phyloP scores from a whole-genome alignment of 2,329 filamentous ascomycete species.

The Cryphonectria radicalis region DNA sequence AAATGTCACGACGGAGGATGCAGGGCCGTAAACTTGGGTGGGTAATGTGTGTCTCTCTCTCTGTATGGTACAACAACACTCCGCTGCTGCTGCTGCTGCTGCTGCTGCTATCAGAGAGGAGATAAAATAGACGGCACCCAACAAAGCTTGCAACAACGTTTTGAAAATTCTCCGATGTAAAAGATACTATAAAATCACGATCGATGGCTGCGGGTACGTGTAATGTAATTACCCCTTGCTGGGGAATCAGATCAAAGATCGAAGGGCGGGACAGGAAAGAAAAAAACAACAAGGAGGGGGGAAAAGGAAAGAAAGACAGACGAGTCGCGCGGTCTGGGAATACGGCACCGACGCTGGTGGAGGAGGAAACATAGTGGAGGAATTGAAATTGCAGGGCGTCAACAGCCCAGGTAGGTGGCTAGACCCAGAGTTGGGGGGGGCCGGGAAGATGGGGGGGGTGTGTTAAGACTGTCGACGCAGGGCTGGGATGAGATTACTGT shows the following conservation, averaged over 20 bases:
- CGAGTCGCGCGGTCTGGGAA: not conserved
- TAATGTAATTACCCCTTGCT: not conserved
- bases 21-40: not conserved
- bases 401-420: conserved; percentile 13
- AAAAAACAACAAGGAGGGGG: not conserved
- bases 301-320: too few species aligned
- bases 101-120: not conserved
- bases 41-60: not conserved
- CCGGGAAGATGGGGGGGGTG: too few species aligned
- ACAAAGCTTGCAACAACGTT: not conserved
- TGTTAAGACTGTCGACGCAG: not conserved
- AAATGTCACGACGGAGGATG: not conserved
- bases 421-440: conserved; percentile 3
- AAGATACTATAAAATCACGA: not conserved
- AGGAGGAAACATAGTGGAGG: conserved; percentile 17
- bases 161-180: not conserved
- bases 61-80: not conserved
- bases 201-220: not conserved
- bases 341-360: conserved; percentile 10
- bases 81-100: too few species aligned
- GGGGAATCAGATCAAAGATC: not conserved
- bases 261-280: not conserved
- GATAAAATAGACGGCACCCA: not conserved
- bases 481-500: not conserved
- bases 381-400: conserved; percentile 27